These are phyloP conservation scores for Ensete ventricosum DNA, from an alignment of 176 grass and related monocot species.

Conservation along the genomic window DNA sequence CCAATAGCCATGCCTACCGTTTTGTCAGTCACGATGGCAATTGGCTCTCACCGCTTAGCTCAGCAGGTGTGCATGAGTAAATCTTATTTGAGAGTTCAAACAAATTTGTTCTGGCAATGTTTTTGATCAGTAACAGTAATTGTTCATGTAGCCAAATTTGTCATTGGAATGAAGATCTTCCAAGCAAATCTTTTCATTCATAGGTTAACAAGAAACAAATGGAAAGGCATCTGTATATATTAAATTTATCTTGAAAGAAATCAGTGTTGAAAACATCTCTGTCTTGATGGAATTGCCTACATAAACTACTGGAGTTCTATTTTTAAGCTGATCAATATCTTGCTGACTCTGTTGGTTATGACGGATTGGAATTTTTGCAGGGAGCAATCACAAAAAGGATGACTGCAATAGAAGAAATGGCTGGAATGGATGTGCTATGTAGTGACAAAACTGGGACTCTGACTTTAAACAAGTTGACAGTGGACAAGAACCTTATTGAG, in stretches of 20 bases:
- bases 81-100: neutral
- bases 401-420: slow-evolving; percentile 92
- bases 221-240: neutral
- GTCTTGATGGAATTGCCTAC: too few relatives aligned
- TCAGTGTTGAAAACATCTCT: neutral
- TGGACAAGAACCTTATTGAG: slow-evolving; percentile 64
- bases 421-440: slow-evolving; percentile 85
- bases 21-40: slow-evolving; percentile 76
- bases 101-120: neutral
- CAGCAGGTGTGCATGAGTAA: slow-evolving; percentile 39
- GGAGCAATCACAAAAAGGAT: slow-evolving; percentile 83
- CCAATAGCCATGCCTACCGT: slow-evolving; percentile 80
- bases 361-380: slow-evolving; percentile 15
- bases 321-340: too few relatives aligned
- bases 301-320: too few relatives aligned
- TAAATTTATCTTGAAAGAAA: neutral
- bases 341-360: neutral
- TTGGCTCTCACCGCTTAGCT: slow-evolving; percentile 55
- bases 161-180: neutral
- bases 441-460: slow-evolving; percentile 81
- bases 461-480: slow-evolving; percentile 62
- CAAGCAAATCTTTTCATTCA: too few relatives aligned
- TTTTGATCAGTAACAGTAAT: neutral
- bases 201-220: too few relatives aligned
- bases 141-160: neutral